These are phyloP conservation scores for Haplosporangium sp. DNA, from an alignment of 371 early-diverging fungal species.

Conservation along the genomic window DNA sequence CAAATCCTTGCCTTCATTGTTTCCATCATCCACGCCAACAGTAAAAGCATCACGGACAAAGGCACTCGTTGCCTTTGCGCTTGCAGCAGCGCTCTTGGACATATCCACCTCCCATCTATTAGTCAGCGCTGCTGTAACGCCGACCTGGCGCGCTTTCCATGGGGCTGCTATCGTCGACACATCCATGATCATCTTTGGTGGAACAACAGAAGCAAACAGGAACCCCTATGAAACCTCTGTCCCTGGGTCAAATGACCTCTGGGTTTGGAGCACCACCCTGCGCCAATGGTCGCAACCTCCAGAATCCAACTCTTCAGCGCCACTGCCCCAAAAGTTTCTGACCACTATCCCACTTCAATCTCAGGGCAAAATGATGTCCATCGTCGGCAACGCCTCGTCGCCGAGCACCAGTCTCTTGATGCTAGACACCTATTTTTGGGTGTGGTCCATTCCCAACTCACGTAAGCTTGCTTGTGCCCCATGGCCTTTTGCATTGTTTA, in stretches of 20 bases:
- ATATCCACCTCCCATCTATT: not conserved
- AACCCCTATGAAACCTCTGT: constrained; percentile 25
- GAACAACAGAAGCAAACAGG: constrained; percentile 24
- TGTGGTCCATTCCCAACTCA: constrained; percentile 45
- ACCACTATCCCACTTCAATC: constrained; percentile 33
- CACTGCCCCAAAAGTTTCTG: constrained; percentile 46
- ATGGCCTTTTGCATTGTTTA: not conserved
- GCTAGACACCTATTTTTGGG: constrained; percentile 40
- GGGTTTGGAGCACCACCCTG: constrained; percentile 35
- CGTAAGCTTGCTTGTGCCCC: constrained; percentile 23
- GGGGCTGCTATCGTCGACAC: constrained; percentile 49
- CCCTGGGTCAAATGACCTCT: constrained; percentile 41
- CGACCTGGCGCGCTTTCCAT: constrained; percentile 50
- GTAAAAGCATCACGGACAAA: no score
- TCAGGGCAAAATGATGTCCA: constrained; percentile 48
- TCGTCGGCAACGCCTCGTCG: constrained; percentile 35
- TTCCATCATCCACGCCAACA: no score
- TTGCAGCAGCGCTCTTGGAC: not conserved
- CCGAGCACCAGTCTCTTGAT: constrained; percentile 14
- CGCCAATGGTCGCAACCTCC: constrained; percentile 45
- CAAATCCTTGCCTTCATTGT: no score
- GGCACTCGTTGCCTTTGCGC: no score
- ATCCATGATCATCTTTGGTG: constrained; percentile 49
- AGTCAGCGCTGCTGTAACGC: constrained; percentile 18
- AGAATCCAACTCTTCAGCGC: constrained; percentile 12